phyloP scores from a whole-genome alignment of 2,329 filamentous ascomycete species.

The Botrytis cinerea region DNA sequence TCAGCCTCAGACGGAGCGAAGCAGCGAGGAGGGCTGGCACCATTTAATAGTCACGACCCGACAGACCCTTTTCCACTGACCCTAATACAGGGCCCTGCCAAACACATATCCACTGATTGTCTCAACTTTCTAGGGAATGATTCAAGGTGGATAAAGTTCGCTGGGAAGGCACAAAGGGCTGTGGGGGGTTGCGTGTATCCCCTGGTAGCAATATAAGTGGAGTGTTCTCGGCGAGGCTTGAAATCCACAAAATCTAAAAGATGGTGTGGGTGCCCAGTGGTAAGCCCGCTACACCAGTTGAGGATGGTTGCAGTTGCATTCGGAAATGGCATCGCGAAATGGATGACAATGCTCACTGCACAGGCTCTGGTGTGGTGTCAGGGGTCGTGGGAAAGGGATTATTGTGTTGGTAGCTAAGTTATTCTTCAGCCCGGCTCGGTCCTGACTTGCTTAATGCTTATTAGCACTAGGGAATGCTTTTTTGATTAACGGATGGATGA shows the following conservation, averaged over 20 bases:
- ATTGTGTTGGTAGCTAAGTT: background rate
- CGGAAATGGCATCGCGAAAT: slow-evolving; percentile 24
- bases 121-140: slow-evolving; percentile 1
- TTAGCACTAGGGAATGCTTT: background rate
- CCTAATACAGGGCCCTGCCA: background rate
- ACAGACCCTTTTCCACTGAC: background rate
- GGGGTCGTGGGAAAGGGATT: slow-evolving; percentile 19
- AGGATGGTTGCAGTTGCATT: slow-evolving; percentile 24
- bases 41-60: background rate
- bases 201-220: slow-evolving; percentile 2
- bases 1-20: background rate
- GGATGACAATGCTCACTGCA: slow-evolving; percentile 19
- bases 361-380: slow-evolving; percentile 14
- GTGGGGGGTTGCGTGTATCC: slow-evolving; percentile 19
- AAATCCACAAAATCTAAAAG: slow-evolving; percentile 6
- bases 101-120: background rate
- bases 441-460: slow-evolving; percentile 9
- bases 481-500: background rate
- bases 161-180: slow-evolving; percentile 3
- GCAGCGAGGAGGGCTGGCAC: background rate
- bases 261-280: background rate
- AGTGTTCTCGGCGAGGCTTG: slow-evolving; percentile 17
- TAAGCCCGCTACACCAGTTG: slow-evolving; percentile 9
- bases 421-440: slow-evolving; percentile 19
- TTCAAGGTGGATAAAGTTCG: slow-evolving; percentile 11